Base-by-base conservation (phyloP, 2,329 filamentous ascomycete species). In the Aureobasidium sp. region DNA sequence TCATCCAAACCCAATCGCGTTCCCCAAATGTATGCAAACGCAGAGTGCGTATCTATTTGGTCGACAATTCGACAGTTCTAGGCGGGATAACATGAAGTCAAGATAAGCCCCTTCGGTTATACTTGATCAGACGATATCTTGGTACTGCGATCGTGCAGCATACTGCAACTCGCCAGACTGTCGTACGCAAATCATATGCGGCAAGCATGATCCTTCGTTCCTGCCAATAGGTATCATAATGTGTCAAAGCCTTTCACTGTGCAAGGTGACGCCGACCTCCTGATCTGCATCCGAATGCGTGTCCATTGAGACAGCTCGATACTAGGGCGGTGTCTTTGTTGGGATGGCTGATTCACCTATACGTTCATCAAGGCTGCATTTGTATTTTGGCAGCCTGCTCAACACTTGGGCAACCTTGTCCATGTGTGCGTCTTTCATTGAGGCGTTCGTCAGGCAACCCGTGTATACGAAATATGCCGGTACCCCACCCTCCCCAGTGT, bases 81-180 rank as follows among this genome's bases (percentile, higher is more conserved):
- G 22, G 14, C 31, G 33, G 33, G 49, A 27, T 53, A 17, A 19
- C 22, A 45, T 22, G 53, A 45, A 44, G 40, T 45, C 27, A 59
- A 37, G 48, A 17, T 22, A 59, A 59, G 54, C 54, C 54, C 11
- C 42, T 37, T 48, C 54, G 54, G 54, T 44, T 59, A 48, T 2
- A 37, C 29, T 59, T 59, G 42, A 17, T 45, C 29, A 22, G 22
- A 42, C 19, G 37, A 24, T 39, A 19, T 24, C 19, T 47, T 29
- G 29, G 40, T 27, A 47, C 5, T 8, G 6, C 42, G 27, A 31
- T 33, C 53, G n/a, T 44, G 19, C 48, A 54, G 50, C 33, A 37
- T 54, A 17, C n/a, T 57, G 40, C 29, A 48, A 29, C 40, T 56
- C 35, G 15, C 5, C 12, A 27, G 19, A 48, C 12, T 39, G 15